Base-by-base conservation (phyloP, 2,329 filamentous ascomycete species). In the Alternaria gansuensis region DNA sequence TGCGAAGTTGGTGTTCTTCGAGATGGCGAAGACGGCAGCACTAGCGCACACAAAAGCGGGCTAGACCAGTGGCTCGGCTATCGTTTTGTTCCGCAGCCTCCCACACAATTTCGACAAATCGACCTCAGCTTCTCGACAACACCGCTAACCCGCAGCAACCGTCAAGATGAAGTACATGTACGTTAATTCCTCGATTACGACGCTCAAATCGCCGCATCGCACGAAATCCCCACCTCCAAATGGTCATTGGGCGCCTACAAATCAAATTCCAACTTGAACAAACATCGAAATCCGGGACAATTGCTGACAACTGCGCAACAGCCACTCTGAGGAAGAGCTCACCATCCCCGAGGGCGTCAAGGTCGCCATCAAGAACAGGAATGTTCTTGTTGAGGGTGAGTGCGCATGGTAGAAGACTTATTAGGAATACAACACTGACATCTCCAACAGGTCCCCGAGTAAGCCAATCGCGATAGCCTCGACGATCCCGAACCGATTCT, bases 301-400 rank as follows among this genome's bases (percentile, higher is more conserved):
- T 50, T 60, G 66, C 75, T 77, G 69, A 77, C 74, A 71, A 65
- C 63, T 64, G 66, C 56, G 61, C 60, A 55, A 73, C 63, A 77
- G 74, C 86, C 93, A 97, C 88, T 96, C 92, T 80, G 87, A 94
- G 86, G 94, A 99, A 89, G 87, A 88, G 84, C 87, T 99, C 85
- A 88, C 89, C 79, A 92, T 99, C 84, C 95, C 96, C 79, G 92
- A 97, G 83, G 92, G 93, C 69, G 95, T 99, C 89, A 97, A 94
- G 88, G 88, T 99, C 84, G 82, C 86, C 84, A 99, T 99, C 87
- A 97, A 97, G 88, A 95, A 94, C 79, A 89, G 95, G 82, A 85
- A 92, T 80, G 91, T 99, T 82, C 96, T 92, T 79, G 95, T 99
- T 81, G 94, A 97, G 87, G 95, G 95, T 81, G 92, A 94, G 82